Percentiles rank a stretch among this genome's conserved stretches.
Conservation (phyloP, 164 flowering plant genomes). For the Magnolia kwangsiensis region DNA sequence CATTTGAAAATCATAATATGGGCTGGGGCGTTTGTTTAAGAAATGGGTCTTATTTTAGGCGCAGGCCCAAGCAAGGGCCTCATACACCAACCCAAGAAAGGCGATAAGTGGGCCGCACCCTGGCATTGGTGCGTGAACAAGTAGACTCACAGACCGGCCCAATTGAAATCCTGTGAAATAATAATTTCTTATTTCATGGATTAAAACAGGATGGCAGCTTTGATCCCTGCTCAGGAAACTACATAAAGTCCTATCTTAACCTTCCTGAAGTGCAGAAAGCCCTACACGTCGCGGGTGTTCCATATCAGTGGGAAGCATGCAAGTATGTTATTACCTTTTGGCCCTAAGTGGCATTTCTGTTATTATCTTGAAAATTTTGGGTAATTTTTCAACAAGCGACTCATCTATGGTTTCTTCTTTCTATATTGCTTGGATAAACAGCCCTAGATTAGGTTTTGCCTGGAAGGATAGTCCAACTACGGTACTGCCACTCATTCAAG, state of each 20-base stretch:
- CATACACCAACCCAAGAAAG: too few species aligned
- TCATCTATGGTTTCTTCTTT: too few species aligned
- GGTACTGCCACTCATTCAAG: constrained; percentile 24
- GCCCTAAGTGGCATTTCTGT: neutral
- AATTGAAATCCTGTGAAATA: too few species aligned
- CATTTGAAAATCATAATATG: too few species aligned
- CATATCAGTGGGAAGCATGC: constrained; percentile 26
- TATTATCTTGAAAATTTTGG: neutral
- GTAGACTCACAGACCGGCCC: too few species aligned
- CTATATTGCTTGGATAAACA: neutral
- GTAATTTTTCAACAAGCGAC: neutral
- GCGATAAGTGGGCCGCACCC: too few species aligned
- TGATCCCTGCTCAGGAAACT: constrained; percentile 35
- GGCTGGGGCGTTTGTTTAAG: too few species aligned
- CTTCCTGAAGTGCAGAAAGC: constrained; percentile 29
- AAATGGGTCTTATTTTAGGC: too few species aligned
- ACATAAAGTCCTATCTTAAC: constrained; percentile 24
- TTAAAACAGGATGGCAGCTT: neutral
- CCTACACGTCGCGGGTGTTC: constrained; percentile 16
- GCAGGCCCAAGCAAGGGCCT: too few species aligned
- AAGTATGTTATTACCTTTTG: constrained; percentile 10
- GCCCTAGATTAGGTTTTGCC: neutral
- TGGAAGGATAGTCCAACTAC: constrained; percentile 36
- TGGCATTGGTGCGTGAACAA: too few species aligned
- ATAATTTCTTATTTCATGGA: neutral